Evolutionary conservation across 495 filamentous ascomycete genomes (phyloP).

Genomic region (Xylaria castorea): DNA sequence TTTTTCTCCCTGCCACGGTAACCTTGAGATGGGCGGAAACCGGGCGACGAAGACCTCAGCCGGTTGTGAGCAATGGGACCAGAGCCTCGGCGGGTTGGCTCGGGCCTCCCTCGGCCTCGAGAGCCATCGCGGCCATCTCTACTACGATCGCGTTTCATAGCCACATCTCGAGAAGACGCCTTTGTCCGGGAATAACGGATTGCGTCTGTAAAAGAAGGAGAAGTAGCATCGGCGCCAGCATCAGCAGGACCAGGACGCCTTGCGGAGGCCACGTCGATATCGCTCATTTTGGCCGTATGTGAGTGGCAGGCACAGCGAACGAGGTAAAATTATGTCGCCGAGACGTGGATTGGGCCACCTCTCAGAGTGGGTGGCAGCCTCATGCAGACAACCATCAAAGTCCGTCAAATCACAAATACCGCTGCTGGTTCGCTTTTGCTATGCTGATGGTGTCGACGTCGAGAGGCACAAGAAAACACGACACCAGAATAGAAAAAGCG

Average conservation of each 20-base stretch:
- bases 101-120: constrained; percentile 39
- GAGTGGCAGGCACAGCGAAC: constrained; percentile 26
- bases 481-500: neutral
- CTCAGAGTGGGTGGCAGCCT: constrained; percentile 38
- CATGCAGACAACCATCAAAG: constrained; percentile 29
- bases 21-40: constrained; percentile 30
- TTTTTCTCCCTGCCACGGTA: constrained; percentile 31
- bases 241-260: constrained; percentile 34
- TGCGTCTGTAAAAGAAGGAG: constrained; percentile 31
- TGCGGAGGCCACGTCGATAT: constrained; percentile 38
- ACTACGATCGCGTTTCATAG: constrained; percentile 40
- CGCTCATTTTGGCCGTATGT: constrained; percentile 37
- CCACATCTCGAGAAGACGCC: constrained; percentile 35
- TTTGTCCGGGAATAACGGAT: constrained; percentile 33
- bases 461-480: neutral
- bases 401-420: neutral
- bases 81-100: constrained; percentile 33
- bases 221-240: constrained; percentile 29
- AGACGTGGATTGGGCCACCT: constrained; percentile 44
- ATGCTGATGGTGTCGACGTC: neutral
- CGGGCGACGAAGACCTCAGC: constrained; percentile 36
- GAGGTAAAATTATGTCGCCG: constrained; percentile 41
- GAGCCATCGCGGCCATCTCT: constrained; percentile 36
- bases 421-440: constrained; percentile 2
- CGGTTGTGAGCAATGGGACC: constrained; percentile 34